These are phyloP conservation scores for Gnomoniopsis smithogilvyi DNA, from an alignment of 2,329 filamentous ascomycete species.

Conservation along the genomic window DNA sequence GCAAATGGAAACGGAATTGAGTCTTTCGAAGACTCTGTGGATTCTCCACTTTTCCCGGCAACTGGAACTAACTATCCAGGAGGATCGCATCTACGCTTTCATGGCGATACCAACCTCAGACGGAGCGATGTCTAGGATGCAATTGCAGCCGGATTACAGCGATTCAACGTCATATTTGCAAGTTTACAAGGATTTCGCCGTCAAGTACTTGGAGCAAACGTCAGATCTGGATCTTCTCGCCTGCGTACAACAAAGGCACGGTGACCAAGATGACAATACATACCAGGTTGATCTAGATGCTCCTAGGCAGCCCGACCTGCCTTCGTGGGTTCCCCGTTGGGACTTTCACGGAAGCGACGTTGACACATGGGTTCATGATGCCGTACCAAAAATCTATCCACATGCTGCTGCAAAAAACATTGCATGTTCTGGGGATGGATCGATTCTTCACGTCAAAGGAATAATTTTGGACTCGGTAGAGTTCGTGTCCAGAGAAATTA, in stretches of 20 bases:
- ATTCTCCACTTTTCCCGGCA: background rate
- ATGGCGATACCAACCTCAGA: background rate
- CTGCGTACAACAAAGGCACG: background rate
- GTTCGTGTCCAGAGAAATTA: background rate
- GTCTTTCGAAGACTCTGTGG: background rate
- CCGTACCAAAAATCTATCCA: background rate
- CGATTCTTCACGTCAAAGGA: background rate
- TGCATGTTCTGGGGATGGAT: background rate
- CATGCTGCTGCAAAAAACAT: background rate
- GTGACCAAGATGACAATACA: background rate
- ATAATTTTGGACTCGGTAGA: background rate
- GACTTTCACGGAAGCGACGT: background rate
- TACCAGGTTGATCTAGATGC: background rate
- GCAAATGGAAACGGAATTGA: background rate
- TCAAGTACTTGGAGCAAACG: background rate
- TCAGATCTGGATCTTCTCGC: background rate
- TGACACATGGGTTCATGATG: background rate
- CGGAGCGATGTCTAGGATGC: background rate
- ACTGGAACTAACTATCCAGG: background rate
- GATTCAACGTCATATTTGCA: background rate
- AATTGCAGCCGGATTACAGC: background rate
- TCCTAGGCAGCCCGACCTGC: background rate
- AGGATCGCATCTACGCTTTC: constrained; percentile 5
- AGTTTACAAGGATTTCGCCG: background rate
- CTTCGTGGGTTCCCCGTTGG: background rate